A percentile compares a stretch with the other conserved stretches of the same genome.
These are phyloP conservation scores for Ricinus communis DNA, from an alignment of 345 rosid species.

Conservation along the genomic window DNA sequence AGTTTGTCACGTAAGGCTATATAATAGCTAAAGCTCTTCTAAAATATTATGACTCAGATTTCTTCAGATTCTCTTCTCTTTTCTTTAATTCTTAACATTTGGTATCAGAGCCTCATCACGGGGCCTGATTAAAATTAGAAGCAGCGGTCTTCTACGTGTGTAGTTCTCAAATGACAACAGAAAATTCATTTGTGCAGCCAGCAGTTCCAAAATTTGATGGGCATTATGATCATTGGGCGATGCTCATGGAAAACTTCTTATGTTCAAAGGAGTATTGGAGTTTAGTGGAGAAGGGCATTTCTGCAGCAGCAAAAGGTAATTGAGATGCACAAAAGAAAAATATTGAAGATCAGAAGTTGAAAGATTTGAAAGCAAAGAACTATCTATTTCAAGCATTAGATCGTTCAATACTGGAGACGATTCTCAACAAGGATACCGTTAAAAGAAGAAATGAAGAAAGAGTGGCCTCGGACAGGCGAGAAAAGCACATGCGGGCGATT, in stretches of 20 bases:
- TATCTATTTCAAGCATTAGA: not conserved
- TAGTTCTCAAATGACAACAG: not conserved
- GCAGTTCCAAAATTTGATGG: not conserved
- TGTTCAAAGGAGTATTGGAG: not conserved
- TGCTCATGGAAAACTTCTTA: constrained; percentile 2
- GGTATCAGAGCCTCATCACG: constrained; percentile 1
- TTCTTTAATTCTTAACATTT: not conserved
- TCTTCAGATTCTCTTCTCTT: too few relatives aligned
- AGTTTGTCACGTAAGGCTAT: constrained; percentile 13
- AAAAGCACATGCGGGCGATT: too few relatives aligned
- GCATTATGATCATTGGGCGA: not conserved
- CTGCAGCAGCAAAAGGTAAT: not conserved
- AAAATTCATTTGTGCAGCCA: too few relatives aligned
- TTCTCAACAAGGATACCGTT: not conserved
- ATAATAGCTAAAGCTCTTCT: too few relatives aligned
- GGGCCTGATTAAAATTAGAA: not conserved
- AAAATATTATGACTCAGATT: not conserved
- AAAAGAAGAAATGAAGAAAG: too few relatives aligned
- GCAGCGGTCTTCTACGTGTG: not conserved
- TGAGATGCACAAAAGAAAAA: not conserved
- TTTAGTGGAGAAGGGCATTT: not conserved
- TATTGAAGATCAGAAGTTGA: not conserved
- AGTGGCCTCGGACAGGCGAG: too few relatives aligned
- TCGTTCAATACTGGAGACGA: not conserved
- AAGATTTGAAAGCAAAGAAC: not conserved